phyloP scores from a whole-genome alignment of 1,284 basidiomycete genomes.

The Vanrija sp. region DNA sequence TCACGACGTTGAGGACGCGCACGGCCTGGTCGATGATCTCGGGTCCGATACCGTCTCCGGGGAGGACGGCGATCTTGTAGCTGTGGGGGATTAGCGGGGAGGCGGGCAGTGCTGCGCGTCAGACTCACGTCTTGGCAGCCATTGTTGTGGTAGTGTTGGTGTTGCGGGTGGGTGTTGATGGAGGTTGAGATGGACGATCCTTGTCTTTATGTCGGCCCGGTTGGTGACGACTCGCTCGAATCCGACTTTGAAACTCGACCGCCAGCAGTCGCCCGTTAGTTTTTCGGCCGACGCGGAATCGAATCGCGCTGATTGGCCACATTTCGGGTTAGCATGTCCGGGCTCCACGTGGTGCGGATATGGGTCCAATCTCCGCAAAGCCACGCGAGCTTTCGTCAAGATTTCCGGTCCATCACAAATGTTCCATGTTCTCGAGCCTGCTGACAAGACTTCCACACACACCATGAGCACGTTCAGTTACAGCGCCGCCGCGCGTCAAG shows the following conservation, averaged over 20 bases:
- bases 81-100: constrained; percentile 16
- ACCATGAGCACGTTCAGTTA: constrained; percentile 14
- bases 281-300: too few relatives aligned
- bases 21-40: constrained; percentile 88
- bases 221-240: too few relatives aligned
- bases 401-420: constrained; percentile 3
- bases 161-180: not conserved
- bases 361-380: not conserved
- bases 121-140: constrained; percentile 19
- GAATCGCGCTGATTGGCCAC: too few relatives aligned
- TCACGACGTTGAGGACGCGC: constrained; percentile 74
- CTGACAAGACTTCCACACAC: not conserved
- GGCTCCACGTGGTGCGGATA: not conserved
- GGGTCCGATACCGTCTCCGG: constrained; percentile 97
- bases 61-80: constrained; percentile 81
- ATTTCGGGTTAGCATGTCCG: too few relatives aligned
- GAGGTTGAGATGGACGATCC: not conserved
- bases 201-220: not conserved
- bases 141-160: constrained; percentile 7
- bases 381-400: not conserved
- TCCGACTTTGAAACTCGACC: not conserved
- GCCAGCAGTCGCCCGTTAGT: too few relatives aligned
- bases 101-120: not conserved
- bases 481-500: constrained; percentile 9
- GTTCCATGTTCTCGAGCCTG: not conserved